A percentile compares a stretch with the other conserved stretches of the same genome.
Conservation (phyloP, 2,329 filamentous ascomycete genomes). For the Aspergillus luchuensis region DNA sequence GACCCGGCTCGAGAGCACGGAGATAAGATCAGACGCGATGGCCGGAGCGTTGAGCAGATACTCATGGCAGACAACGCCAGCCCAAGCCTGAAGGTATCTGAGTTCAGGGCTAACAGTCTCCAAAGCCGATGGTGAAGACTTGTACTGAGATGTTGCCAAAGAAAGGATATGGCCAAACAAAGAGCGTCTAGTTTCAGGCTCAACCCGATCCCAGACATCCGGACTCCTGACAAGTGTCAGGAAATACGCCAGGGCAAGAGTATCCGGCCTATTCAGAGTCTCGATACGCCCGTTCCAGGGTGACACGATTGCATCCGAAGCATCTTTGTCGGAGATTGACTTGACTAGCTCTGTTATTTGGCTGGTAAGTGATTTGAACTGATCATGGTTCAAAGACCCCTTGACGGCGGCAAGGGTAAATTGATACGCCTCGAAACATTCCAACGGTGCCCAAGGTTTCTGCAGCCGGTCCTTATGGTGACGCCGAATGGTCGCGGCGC, state of each 20-base stretch:
- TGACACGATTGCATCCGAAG: conserved; percentile 27
- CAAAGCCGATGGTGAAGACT: conserved; percentile 25
- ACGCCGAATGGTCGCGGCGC: conserved; percentile 32
- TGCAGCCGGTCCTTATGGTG: conserved; percentile 32
- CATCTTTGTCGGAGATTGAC: conserved; percentile 28
- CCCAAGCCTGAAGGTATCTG: conserved; percentile 42
- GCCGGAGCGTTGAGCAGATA: conserved; percentile 39
- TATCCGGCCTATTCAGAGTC: conserved; percentile 32
- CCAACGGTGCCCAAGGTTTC: conserved; percentile 31
- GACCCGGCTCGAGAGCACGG: conserved; percentile 36
- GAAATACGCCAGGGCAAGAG: conserved; percentile 39
- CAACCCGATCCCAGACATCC: conserved; percentile 31
- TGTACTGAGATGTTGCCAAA: conserved; percentile 34
- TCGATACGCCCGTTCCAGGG: conserved; percentile 44
- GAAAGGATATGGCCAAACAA: conserved; percentile 39
- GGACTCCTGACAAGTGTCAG: conserved; percentile 36
- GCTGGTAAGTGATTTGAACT: conserved; percentile 28
- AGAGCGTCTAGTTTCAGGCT: conserved; percentile 32
- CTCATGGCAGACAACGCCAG: conserved; percentile 41
- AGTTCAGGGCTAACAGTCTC: conserved; percentile 30
- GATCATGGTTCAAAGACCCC: conserved; percentile 21
- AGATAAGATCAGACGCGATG: conserved; percentile 37
- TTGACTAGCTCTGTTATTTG: conserved; percentile 30
- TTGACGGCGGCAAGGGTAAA: conserved; percentile 34
- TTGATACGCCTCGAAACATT: conserved; percentile 42